These are phyloP conservation scores for Zymoseptoria crescenta DNA, from an alignment of 2,329 filamentous ascomycete genomes.

Conservation along the genomic window DNA sequence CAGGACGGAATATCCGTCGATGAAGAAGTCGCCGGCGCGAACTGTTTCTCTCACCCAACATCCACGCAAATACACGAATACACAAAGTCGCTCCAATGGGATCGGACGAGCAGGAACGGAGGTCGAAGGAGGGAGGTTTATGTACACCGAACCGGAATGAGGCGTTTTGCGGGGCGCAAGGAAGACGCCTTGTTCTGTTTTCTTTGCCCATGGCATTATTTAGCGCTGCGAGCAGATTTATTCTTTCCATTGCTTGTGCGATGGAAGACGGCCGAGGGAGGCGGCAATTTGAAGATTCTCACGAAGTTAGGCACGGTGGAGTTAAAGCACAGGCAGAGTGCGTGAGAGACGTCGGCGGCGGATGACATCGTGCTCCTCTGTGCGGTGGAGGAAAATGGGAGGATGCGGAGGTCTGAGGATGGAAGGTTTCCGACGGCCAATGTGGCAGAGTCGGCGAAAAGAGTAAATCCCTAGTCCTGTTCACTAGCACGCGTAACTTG, in stretches of 20 bases:
- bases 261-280: background rate
- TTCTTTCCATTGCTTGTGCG: background rate
- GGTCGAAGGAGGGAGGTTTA: background rate
- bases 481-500: background rate
- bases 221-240: background rate
- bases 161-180: background rate
- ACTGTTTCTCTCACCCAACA: background rate
- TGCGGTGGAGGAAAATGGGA: background rate
- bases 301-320: background rate
- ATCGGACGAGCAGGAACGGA: background rate
- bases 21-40: background rate
- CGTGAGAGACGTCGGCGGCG: background rate
- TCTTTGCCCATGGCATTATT: background rate
- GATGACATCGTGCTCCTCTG: background rate
- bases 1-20: background rate
- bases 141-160: background rate
- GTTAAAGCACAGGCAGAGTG: background rate
- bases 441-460: background rate
- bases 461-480: background rate
- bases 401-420: background rate
- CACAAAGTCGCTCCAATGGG: background rate
- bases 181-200: background rate
- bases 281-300: background rate
- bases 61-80: background rate
- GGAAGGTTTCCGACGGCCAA: background rate